Evolutionary conservation across 768 basidiomycete species (phyloP).

Genomic region (Mycena crocata): DNA sequence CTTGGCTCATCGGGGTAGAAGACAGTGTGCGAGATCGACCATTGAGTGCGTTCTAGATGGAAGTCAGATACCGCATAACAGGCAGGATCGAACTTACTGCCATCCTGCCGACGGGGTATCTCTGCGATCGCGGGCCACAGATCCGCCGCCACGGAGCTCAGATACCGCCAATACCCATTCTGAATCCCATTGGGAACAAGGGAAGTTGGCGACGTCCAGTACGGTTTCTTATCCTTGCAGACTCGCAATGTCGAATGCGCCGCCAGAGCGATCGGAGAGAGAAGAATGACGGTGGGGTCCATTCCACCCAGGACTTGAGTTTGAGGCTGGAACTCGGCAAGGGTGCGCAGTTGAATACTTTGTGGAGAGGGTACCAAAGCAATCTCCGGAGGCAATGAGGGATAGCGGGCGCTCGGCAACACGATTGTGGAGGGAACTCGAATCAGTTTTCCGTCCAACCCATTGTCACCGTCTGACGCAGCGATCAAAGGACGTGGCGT

Average conservation of each 20-base stretch:
- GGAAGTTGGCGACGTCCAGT: not conserved
- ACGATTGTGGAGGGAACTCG: not conserved
- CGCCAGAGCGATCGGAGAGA: not conserved
- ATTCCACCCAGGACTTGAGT: not conserved
- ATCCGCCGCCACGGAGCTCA: not conserved
- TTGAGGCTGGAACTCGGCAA: not conserved
- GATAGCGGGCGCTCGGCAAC: conserved; percentile 1
- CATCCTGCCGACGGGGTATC: not conserved
- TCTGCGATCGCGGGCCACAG: not conserved
- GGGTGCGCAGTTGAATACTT: not conserved
- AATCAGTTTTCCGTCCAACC: not conserved
- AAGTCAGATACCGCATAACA: not conserved
- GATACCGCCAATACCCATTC: conserved; percentile 4
- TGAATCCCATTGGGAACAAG: conserved; percentile 13
- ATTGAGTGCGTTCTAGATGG: not conserved
- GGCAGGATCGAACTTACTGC: conserved; percentile 7
- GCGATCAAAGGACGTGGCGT: not conserved
- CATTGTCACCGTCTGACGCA: not conserved
- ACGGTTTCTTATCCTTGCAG: not conserved
- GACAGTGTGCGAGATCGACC: conserved; percentile 2
- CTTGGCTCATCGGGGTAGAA: not conserved
- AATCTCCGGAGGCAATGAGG: not conserved
- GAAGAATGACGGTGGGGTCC: conserved; percentile 12
- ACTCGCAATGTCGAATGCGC: not conserved
- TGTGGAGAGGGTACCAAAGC: not conserved